These are phyloP conservation scores for Ogataea ramenticola DNA, from an alignment of 805 yeast genomes.

Conservation along the genomic window DNA sequence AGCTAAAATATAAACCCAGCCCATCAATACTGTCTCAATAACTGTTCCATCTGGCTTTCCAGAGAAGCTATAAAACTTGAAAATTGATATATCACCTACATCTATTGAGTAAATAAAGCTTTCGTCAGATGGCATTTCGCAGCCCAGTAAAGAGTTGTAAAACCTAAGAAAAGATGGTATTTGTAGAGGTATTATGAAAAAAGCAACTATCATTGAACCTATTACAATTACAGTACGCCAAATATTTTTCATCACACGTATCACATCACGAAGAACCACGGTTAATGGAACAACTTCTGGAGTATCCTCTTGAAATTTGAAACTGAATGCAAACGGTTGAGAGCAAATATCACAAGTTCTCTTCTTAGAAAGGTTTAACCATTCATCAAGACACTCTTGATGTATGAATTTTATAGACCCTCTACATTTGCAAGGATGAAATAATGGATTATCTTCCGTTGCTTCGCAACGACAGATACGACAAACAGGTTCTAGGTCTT, in stretches of 20 bases:
- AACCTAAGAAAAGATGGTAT: too few relatives aligned
- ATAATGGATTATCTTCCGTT: constrained; percentile 69
- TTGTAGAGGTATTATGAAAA: too few relatives aligned
- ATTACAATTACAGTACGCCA: background rate
- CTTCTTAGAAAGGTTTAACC: constrained; percentile 69
- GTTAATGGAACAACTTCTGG: constrained; percentile 53
- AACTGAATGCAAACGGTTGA: constrained; percentile 49
- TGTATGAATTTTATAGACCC: constrained; percentile 93
- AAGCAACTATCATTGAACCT: background rate
- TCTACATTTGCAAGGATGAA: constrained; percentile 87
- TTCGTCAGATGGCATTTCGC: background rate
- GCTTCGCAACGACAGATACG: constrained; percentile 93
- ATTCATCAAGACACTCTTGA: constrained; percentile 82
- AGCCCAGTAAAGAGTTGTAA: background rate
- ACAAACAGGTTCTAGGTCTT: constrained; percentile 48
- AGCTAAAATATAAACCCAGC: constrained; percentile 24
- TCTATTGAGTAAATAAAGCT: background rate
- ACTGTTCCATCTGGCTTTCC: background rate
- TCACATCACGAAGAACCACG: constrained; percentile 28
- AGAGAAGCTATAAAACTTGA: background rate
- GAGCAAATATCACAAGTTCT: constrained; percentile 85
- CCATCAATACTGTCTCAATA: background rate
- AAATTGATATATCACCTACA: background rate
- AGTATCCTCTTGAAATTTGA: constrained; percentile 31
- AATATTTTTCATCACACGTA: background rate